Base-by-base conservation (phyloP, 2,329 filamentous ascomycete species). In the Boeremia exigua region DNA sequence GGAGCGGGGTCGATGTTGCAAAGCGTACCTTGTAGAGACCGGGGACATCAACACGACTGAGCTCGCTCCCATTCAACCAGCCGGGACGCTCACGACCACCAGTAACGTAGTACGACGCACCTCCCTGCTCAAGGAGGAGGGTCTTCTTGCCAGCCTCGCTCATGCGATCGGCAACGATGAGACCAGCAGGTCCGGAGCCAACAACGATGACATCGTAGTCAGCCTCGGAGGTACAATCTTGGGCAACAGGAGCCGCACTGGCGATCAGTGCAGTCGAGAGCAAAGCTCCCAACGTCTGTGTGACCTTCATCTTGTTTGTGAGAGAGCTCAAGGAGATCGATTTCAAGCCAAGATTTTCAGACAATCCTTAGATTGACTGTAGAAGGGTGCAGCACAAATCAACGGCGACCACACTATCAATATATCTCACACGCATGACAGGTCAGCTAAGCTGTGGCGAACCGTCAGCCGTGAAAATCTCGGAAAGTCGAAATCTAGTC, bases 31-130 rank as follows among this genome's bases (percentile, higher is more conserved):
- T 79, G 72, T 82, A 72, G 2, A 84, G 69, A 10, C 82, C 82
- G 2, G 82, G 82, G 0, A 84, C 81, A 54, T 84, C 82, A 7
- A 84, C 81, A 37, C 82, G 77, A 53, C 79, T 81, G 10, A 84
- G 66, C 3, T 77, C 68, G 25, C 80, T 82, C 10, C 76, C 77
- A 10, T 76, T 63, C 15, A 85, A 71, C 82, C 82, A 84, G 11
- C 60, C 67, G 1, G 82, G 82, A 61, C 72, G 75, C 56, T 77
- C 79, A n/a, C 62, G 77, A 14, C 80, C 80, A 23, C 81, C 81
- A 1, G 78, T 80, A 29, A 81, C 66, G 33, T 78, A 79, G 54
- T 83, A 81, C 7, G 81, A 84, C 32, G 76, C 69, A 2, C 80
- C 81, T 12, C 82, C 82, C 53, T 81, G 74, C 63, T 84, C 82